phyloP scores from a whole-genome alignment of 2,329 filamentous ascomycete species.

The Xylaria sp. region DNA sequence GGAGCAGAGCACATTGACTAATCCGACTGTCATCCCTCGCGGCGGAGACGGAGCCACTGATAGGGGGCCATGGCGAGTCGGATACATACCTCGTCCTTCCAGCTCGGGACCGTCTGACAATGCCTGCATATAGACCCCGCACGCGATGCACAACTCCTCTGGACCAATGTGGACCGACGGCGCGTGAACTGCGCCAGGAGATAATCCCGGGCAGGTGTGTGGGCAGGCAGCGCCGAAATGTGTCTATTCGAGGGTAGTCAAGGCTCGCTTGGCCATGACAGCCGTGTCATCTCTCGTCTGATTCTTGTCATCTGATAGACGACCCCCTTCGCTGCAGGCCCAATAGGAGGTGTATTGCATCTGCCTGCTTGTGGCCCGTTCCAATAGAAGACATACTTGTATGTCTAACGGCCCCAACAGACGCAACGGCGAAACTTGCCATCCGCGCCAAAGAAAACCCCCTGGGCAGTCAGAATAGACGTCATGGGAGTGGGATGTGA shows the following conservation, averaged over 20 bases:
- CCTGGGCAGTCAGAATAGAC: no score
- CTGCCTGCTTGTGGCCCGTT: not conserved
- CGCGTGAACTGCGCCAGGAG: constrained; percentile 17
- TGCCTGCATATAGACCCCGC: constrained; percentile 16
- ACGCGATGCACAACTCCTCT: constrained; percentile 8
- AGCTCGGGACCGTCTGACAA: constrained; percentile 13
- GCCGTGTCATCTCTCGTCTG: constrained; percentile 13
- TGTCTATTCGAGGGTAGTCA: not conserved
- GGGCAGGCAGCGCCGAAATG: not conserved
- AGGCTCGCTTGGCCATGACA: constrained; percentile 11
- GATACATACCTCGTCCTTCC: not conserved
- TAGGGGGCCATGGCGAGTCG: not conserved
- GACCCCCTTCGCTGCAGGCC: not conserved
- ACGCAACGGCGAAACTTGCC: not conserved
- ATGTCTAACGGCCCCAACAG: not conserved
- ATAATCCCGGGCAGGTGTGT: constrained; percentile 6
- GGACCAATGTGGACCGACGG: constrained; percentile 6
- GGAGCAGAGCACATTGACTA: not conserved
- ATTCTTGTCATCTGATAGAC: constrained; percentile 11
- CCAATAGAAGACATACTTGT: not conserved
- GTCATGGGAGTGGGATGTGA: not conserved
- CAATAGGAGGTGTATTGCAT: not conserved
- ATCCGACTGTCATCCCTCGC: not conserved
- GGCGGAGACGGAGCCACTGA: not conserved
- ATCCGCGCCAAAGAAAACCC: not conserved